These are phyloP conservation scores for Exsudoporus floridanus DNA, from an alignment of 1,284 basidiomycete genomes.

Conservation along the genomic window DNA sequence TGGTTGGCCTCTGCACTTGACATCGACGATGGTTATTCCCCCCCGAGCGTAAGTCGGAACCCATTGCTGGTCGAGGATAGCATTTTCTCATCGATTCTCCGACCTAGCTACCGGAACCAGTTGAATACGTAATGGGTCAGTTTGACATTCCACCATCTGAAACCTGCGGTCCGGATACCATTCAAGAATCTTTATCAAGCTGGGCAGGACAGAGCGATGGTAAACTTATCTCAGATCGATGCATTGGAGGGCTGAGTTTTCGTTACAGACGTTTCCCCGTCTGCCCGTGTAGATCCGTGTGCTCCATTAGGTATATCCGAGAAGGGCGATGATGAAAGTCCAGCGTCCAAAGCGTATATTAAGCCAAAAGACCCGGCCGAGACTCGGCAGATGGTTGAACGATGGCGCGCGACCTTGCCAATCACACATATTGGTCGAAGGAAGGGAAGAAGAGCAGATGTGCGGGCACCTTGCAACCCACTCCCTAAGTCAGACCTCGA, in stretches of 20 bases:
- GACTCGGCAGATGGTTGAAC: slow-evolving; percentile 34
- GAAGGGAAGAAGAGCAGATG: slow-evolving; percentile 14
- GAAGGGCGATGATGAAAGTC: slow-evolving; percentile 12
- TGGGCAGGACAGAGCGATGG: slow-evolving; percentile 38
- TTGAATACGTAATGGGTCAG: slow-evolving; percentile 34
- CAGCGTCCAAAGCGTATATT: slow-evolving; percentile 14
- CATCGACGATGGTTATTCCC: slow-evolving; percentile 32
- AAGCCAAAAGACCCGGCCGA: slow-evolving; percentile 28
- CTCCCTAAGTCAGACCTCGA: slow-evolving; percentile 10
- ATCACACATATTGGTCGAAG: slow-evolving; percentile 5
- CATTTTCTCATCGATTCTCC: slow-evolving; percentile 3
- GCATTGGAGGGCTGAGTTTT: background rate
- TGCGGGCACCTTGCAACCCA: slow-evolving; percentile 6
- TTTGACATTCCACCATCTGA: slow-evolving; percentile 24
- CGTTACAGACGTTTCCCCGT: slow-evolving; percentile 22
- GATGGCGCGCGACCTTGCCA: slow-evolving; percentile 32
- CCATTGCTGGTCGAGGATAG: background rate
- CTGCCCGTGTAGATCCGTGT: slow-evolving; percentile 17
- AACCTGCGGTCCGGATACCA: slow-evolving; percentile 10
- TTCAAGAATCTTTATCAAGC: slow-evolving; percentile 37
- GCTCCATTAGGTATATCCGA: slow-evolving; percentile 24
- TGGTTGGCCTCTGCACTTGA: slow-evolving; percentile 38
- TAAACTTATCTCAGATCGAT: slow-evolving; percentile 13
- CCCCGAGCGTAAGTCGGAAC: slow-evolving; percentile 25
- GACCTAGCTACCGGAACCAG: slow-evolving; percentile 40